These are phyloP conservation scores for Bimuria novae-zelandiae DNA, from an alignment of 2,329 filamentous ascomycete genomes.

Conservation along the genomic window DNA sequence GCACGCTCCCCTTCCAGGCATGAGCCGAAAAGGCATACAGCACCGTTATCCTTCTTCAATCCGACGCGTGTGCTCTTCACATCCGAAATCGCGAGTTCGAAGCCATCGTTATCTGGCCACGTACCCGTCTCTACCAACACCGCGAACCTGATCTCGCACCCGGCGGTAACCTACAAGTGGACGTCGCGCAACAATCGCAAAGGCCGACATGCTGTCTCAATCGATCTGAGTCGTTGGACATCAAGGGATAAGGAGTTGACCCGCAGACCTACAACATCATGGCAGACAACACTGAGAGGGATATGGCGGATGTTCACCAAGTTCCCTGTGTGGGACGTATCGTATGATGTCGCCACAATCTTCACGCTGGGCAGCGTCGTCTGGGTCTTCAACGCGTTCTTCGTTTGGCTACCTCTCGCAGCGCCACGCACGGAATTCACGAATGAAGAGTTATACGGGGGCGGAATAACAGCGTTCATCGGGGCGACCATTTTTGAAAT, in stretches of 20 bases:
- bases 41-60: slow-evolving; percentile 5
- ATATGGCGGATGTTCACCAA: slow-evolving; percentile 51
- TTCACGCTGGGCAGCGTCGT: slow-evolving; percentile 58
- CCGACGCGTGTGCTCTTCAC: slow-evolving; percentile 5
- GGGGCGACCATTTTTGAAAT: slow-evolving; percentile 70
- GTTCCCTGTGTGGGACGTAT: slow-evolving; percentile 62
- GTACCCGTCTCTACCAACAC: not conserved
- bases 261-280: slow-evolving; percentile 42
- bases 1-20: not conserved
- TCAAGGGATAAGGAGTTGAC: slow-evolving; percentile 26
- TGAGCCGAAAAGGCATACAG: not conserved
- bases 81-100: slow-evolving; percentile 1
- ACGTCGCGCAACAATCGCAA: slow-evolving; percentile 52
- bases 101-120: not conserved
- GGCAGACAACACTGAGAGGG: slow-evolving; percentile 38
- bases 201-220: slow-evolving; percentile 46
- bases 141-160: not conserved
- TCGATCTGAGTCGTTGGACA: slow-evolving; percentile 20
- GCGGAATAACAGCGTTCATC: slow-evolving; percentile 68
- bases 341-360: slow-evolving; percentile 58
- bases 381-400: slow-evolving; percentile 63
- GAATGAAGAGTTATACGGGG: slow-evolving; percentile 58
- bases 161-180: slow-evolving; percentile 39
- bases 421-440: slow-evolving; percentile 59
- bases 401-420: slow-evolving; percentile 64